These are phyloP conservation scores for Mucor racemosus DNA, from an alignment of 371 early-diverging fungal genomes.

Conservation along the genomic window DNA sequence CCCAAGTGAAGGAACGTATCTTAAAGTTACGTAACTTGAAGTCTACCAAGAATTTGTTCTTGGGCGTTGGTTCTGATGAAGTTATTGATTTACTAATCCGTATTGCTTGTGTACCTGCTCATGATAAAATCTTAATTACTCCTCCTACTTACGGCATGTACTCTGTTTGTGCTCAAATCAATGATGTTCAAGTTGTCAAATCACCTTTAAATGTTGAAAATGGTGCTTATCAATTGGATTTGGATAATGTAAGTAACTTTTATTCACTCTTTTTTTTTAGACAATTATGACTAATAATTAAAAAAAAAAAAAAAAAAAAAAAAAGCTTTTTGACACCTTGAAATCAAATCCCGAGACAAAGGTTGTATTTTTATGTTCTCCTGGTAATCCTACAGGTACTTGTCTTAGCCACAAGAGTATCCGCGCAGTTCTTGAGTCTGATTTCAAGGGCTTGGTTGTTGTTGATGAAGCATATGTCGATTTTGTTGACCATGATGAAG, in stretches of 20 bases:
- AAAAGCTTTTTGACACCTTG: slow-evolving; percentile 65
- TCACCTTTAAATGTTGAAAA: slow-evolving; percentile 78
- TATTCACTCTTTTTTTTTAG: not conserved
- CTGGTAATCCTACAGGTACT: slow-evolving; percentile 98
- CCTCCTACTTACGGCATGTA: slow-evolving; percentile 99
- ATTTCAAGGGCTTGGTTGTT: slow-evolving; percentile 81
- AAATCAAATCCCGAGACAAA: slow-evolving; percentile 79
- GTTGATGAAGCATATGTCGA: slow-evolving; percentile 99
- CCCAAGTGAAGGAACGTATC: slow-evolving; percentile 77
- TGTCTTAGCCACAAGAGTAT: slow-evolving; percentile 74
- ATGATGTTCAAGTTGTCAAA: slow-evolving; percentile 89
- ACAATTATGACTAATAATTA: not conserved
- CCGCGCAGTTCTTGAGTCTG: slow-evolving; percentile 69
- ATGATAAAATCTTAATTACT: slow-evolving; percentile 90
- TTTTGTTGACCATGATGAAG: slow-evolving; percentile 75
- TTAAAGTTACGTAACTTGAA: slow-evolving; percentile 71
- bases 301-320: not conserved
- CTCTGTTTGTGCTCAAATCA: slow-evolving; percentile 88
- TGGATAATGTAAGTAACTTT: slow-evolving; percentile 64
- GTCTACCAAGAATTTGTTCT: slow-evolving; percentile 75
- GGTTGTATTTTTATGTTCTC: slow-evolving; percentile 92
- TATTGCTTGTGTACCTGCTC: slow-evolving; percentile 89
- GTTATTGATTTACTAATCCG: slow-evolving; percentile 91
- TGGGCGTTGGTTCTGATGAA: slow-evolving; percentile 98
- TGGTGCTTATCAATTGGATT: slow-evolving; percentile 82